A percentile compares a stretch with the other conserved stretches of the same genome.
These are phyloP conservation scores for Penicillium sp. DNA, from an alignment of 2,329 filamentous ascomycete species.

Conservation along the genomic window DNA sequence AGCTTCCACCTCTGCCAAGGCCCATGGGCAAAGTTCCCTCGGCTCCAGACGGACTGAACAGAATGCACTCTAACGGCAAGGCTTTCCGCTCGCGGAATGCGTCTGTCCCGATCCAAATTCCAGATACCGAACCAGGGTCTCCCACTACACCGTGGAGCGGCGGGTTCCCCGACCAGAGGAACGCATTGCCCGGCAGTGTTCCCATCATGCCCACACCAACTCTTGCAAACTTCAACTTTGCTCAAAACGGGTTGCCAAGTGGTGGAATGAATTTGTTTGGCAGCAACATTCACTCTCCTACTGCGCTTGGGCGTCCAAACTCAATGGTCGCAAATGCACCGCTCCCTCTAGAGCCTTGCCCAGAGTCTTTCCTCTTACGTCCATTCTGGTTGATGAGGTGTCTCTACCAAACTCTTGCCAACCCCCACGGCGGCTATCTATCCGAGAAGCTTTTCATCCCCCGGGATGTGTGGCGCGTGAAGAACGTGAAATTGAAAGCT, in stretches of 20 bases:
- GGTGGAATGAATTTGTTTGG: slow-evolving; percentile 82
- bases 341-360: slow-evolving; percentile 84
- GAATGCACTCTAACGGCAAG: slow-evolving; percentile 71
- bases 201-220: slow-evolving; percentile 70
- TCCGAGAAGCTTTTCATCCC: slow-evolving; percentile 91
- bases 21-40: slow-evolving; percentile 43
- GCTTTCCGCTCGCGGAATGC: slow-evolving; percentile 75
- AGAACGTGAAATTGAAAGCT: slow-evolving; percentile 87
- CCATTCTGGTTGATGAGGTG: slow-evolving; percentile 98
- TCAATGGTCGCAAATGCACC: slow-evolving; percentile 66
- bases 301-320: slow-evolving; percentile 66
- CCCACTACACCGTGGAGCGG: slow-evolving; percentile 74
- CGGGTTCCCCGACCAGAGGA: slow-evolving; percentile 58
- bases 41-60: slow-evolving; percentile 54
- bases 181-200: slow-evolving; percentile 54
- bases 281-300: slow-evolving; percentile 71
- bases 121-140: slow-evolving; percentile 66
- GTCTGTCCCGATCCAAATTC: slow-evolving; percentile 63
- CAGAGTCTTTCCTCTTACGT: slow-evolving; percentile 81
- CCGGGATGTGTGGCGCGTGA: slow-evolving; percentile 89
- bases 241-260: slow-evolving; percentile 57
- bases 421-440: slow-evolving; percentile 88
- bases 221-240: slow-evolving; percentile 65
- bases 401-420: slow-evolving; percentile 86
- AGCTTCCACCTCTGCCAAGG: slow-evolving; percentile 34